Percentiles rank a stretch among this genome's conserved stretches.
Evolutionary conservation across 495 filamentous ascomycete species (phyloP).

Genomic region (Podospora comata): DNA sequence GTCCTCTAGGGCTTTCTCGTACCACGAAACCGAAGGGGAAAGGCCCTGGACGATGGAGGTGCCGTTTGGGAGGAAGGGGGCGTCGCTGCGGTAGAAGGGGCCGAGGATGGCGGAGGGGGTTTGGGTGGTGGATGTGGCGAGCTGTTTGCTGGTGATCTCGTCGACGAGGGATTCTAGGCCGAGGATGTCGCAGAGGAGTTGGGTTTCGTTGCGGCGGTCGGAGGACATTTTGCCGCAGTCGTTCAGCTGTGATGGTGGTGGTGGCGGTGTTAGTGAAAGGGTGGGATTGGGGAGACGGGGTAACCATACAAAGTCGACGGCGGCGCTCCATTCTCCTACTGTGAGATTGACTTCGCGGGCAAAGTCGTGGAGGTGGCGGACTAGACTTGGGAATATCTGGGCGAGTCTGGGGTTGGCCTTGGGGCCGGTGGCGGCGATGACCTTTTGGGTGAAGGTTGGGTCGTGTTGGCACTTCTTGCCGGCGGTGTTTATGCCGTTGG

Average conservation of each 20-base stretch:
- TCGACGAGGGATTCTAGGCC: conserved; percentile 69
- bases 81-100: conserved; percentile 72
- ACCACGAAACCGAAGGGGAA: conserved; percentile 33
- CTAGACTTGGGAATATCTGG: conserved; percentile 52
- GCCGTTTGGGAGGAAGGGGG: conserved; percentile 60
- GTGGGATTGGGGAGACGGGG: not conserved
- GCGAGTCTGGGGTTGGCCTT: conserved; percentile 57
- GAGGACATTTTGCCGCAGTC: conserved; percentile 68
- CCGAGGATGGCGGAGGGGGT: conserved; percentile 74
- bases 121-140: conserved; percentile 44
- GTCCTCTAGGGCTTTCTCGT: conserved; percentile 48
- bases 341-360: conserved; percentile 58
- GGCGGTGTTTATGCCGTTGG: conserved; percentile 3
- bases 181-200: conserved; percentile 67
- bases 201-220: conserved; percentile 69
- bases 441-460: conserved; percentile 63
- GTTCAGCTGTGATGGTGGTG: conserved; percentile 54
- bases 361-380: conserved; percentile 58
- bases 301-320: conserved; percentile 42
- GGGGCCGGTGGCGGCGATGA: conserved; percentile 68
- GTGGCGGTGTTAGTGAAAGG: conserved; percentile 13
- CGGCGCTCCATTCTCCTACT: conserved; percentile 50
- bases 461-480: conserved; percentile 37
- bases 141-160: conserved; percentile 68
- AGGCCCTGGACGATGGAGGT: conserved; percentile 53